Conservation (phyloP, 331 rosid genomes). For the Quercus phellos region DNA sequence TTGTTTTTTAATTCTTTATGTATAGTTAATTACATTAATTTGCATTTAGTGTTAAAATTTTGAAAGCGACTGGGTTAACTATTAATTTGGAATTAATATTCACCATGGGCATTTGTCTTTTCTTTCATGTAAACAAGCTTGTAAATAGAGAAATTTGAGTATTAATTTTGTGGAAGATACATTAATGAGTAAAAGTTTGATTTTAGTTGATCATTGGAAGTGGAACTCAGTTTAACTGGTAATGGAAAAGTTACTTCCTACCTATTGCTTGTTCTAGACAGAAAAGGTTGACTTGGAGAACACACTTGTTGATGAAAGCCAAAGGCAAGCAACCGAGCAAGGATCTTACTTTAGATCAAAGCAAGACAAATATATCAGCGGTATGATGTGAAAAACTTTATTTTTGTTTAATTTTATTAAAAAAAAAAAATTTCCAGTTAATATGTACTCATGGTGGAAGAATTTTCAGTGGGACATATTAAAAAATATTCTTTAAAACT, state of each 20-base stretch:
- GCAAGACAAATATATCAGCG: conserved; percentile 52
- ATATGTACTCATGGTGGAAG: not conserved
- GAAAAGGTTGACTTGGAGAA: conserved; percentile 98
- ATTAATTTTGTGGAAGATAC: not conserved
- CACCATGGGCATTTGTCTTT: no score
- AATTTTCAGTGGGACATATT: not conserved
- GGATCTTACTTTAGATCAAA: conserved; percentile 36
- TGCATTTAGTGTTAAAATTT: not conserved
- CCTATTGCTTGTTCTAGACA: conserved; percentile 42
- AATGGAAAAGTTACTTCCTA: not conserved
- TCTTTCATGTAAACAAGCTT: not conserved
- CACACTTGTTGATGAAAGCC: conserved; percentile 78
- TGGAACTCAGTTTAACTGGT: not conserved
- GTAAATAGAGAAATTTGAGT: not conserved
- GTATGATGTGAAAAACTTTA: conserved; percentile 19
- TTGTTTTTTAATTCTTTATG: no score
- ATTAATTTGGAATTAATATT: no score
- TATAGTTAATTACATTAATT: not conserved
- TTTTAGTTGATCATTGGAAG: conserved; percentile 5
- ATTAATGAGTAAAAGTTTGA: not conserved
- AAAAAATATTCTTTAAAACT: not conserved
- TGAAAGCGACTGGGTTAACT: not conserved
- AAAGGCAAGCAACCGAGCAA: conserved; percentile 45
- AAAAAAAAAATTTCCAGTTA: not conserved
- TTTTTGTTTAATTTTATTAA: no score